Percentiles rank a stretch among this genome's conserved stretches.
These are phyloP conservation scores for Rutstroemia sydowiana DNA, from an alignment of 2,329 filamentous ascomycete genomes.

Conservation along the genomic window DNA sequence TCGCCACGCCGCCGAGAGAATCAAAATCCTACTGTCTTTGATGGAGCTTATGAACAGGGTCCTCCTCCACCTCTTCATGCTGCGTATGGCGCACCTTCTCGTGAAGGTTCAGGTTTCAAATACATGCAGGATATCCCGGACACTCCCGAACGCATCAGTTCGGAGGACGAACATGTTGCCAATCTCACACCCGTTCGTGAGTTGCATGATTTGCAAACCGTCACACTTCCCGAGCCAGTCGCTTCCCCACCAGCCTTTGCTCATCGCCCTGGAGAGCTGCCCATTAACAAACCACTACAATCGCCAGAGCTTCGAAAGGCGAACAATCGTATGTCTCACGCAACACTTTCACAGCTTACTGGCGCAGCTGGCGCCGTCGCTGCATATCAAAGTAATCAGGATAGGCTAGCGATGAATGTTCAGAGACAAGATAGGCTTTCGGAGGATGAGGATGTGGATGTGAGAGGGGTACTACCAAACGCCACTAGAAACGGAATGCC, in stretches of 20 bases:
- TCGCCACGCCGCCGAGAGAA: slow-evolving; percentile 22
- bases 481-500: slow-evolving; percentile 28
- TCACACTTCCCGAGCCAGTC: slow-evolving; percentile 62
- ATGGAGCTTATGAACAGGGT: slow-evolving; percentile 22
- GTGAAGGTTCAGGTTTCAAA: slow-evolving; percentile 29
- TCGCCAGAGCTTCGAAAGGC: slow-evolving; percentile 72
- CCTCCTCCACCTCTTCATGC: slow-evolving; percentile 27
- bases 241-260: slow-evolving; percentile 70
- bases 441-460: slow-evolving; percentile 29
- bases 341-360: slow-evolving; percentile 73
- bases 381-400: slow-evolving; percentile 35
- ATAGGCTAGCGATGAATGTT: slow-evolving; percentile 17
- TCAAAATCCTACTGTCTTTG: slow-evolving; percentile 17
- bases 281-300: slow-evolving; percentile 61
- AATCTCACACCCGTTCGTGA: slow-evolving; percentile 39
- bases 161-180: slow-evolving; percentile 45
- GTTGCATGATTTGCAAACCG: slow-evolving; percentile 50
- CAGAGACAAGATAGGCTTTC: slow-evolving; percentile 19
- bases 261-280: slow-evolving; percentile 65
- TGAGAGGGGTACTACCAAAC: slow-evolving; percentile 34
- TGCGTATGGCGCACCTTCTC: slow-evolving; percentile 7
- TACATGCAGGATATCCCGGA: slow-evolving; percentile 39
- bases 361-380: slow-evolving; percentile 51
- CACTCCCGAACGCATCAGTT: slow-evolving; percentile 47
- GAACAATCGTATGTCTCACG: slow-evolving; percentile 75